Percentiles rank a stretch among this genome's conserved stretches.
Conservation (phyloP, 2,329 filamentous ascomycete species). For the Sclerotinia spermophila region DNA sequence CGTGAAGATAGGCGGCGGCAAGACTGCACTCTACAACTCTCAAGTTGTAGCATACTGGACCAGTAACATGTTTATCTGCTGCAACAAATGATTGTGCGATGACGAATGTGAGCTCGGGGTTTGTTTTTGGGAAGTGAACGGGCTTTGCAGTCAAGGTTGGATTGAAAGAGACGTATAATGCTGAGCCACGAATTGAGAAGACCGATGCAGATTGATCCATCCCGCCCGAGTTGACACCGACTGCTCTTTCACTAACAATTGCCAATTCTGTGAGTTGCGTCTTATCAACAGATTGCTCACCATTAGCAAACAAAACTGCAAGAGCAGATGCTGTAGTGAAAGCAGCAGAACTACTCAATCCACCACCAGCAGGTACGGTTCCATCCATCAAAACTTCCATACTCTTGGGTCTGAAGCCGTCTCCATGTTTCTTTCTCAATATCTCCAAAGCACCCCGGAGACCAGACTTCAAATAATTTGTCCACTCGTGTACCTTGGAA, state of each 20-base stretch:
- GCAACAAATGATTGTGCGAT: conserved; percentile 93
- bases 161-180: conserved; percentile 85
- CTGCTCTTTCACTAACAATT: conserved; percentile 88
- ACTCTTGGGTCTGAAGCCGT: conserved; percentile 61
- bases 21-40: conserved; percentile 94
- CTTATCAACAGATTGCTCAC: conserved; percentile 76
- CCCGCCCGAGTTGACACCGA: conserved; percentile 94
- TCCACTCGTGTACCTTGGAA: conserved; percentile 83
- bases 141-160: conserved; percentile 73
- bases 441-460: conserved; percentile 77
- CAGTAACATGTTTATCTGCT: conserved; percentile 92
- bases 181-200: conserved; percentile 80
- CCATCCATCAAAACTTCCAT: conserved; percentile 91
- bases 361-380: conserved; percentile 86
- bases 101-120: conserved; percentile 82
- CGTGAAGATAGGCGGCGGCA: conserved; percentile 67
- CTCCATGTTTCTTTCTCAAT: conserved; percentile 62
- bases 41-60: conserved; percentile 92
- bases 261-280: conserved; percentile 88
- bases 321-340: conserved; percentile 89
- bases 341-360: conserved; percentile 88
- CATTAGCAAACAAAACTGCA: conserved; percentile 83
- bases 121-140: conserved; percentile 75
- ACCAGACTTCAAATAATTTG: conserved; percentile 97
- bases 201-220: conserved; percentile 99